These are phyloP conservation scores for Elymus sibiricus DNA, from an alignment of 176 grass and related monocot species.

Conservation along the genomic window DNA sequence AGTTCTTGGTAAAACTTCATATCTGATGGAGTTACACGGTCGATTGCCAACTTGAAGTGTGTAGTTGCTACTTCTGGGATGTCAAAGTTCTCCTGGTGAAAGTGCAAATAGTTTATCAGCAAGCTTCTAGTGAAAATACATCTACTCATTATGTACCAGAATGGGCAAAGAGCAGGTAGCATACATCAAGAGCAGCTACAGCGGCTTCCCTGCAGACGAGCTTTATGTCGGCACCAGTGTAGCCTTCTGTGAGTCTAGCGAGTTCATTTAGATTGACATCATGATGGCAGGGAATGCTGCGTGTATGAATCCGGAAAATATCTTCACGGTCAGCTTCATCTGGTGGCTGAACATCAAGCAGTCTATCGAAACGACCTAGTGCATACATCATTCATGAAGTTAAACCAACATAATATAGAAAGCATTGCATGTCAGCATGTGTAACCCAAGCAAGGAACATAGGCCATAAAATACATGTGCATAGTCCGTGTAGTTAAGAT, in stretches of 20 bases:
- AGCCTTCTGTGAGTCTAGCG: constrained; percentile 78
- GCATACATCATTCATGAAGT: constrained; percentile 23
- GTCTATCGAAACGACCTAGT: constrained; percentile 84
- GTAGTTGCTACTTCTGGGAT: constrained; percentile 43
- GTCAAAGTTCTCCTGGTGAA: constrained; percentile 58
- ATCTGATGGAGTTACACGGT: constrained; percentile 53
- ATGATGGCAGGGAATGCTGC: constrained; percentile 53
- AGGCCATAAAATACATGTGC: constrained; percentile 12
- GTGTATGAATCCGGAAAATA: constrained; percentile 75
- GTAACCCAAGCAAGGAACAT: background rate
- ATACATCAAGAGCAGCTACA: constrained; percentile 81
- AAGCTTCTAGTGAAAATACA: background rate
- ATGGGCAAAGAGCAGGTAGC: constrained; percentile 20
- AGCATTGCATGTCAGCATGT: background rate
- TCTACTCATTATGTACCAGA: background rate
- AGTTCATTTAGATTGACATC: constrained; percentile 67
- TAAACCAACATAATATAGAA: background rate
- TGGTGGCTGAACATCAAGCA: constrained; percentile 86
- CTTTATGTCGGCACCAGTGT: constrained; percentile 90
- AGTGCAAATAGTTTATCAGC: background rate
- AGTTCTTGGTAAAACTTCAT: constrained; percentile 72
- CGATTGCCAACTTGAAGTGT: constrained; percentile 63
- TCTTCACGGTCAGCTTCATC: constrained; percentile 65
- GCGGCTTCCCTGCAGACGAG: constrained; percentile 84
- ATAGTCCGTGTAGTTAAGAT: background rate